Conservation (phyloP, 2,329 filamentous ascomycete species). For the Nemania sp. region DNA sequence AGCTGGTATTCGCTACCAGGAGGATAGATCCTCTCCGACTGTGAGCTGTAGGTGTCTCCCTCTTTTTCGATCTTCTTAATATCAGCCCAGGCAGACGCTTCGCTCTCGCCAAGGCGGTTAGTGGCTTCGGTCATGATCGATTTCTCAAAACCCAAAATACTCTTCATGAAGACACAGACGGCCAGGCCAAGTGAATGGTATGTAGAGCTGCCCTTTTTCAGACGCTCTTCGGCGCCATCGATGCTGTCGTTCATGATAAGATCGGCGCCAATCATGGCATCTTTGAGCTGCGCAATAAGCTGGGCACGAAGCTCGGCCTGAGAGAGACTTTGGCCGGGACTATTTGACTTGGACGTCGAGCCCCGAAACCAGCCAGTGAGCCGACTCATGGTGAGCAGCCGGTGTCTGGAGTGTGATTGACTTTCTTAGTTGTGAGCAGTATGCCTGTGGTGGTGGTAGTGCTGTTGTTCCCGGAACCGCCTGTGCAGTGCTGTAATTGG, state of each 20-base stretch:
- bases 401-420: neutral
- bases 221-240: constrained; percentile 73
- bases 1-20: constrained; percentile 86
- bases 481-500: too few relatives aligned
- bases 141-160: constrained; percentile 88
- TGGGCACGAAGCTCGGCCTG: constrained; percentile 42
- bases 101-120: constrained; percentile 71
- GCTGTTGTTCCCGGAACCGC: too few relatives aligned
- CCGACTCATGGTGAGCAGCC: constrained; percentile 48
- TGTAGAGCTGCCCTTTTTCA: constrained; percentile 75
- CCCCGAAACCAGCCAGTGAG: constrained; percentile 57
- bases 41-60: constrained; percentile 34
- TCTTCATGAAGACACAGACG: constrained; percentile 81
- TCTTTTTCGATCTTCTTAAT: constrained; percentile 75
- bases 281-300: constrained; percentile 59
- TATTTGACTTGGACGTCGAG: constrained; percentile 41
- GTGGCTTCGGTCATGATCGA: constrained; percentile 85
- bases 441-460: constrained; percentile 12
- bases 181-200: constrained; percentile 86
- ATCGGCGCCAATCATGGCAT: constrained; percentile 66
- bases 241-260: constrained; percentile 90
- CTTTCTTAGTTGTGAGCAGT: neutral
- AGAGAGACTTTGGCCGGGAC: constrained; percentile 39
- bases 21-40: constrained; percentile 64
- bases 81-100: constrained; percentile 75